A percentile compares a stretch with the other conserved stretches of the same genome.
phyloP scores from a whole-genome alignment of 116 monocot species.

The Dioscorea cayenensis region DNA sequence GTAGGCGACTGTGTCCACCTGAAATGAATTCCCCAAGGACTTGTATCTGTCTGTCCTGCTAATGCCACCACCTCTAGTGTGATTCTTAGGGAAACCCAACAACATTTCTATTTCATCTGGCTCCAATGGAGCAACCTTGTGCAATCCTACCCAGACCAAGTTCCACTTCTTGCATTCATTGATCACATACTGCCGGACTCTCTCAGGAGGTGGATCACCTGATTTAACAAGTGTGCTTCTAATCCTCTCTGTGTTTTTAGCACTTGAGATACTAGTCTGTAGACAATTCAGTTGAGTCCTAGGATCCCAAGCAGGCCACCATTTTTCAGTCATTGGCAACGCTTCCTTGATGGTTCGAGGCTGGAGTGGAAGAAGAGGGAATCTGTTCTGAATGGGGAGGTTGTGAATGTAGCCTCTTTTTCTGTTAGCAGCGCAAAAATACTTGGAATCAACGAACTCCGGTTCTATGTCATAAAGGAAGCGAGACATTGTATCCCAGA shows the following conservation, averaged over 20 bases:
- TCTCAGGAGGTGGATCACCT: conserved; percentile 17
- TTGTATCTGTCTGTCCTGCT: conserved; percentile 52
- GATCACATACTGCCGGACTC: conserved; percentile 22
- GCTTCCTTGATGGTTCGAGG: conserved; percentile 46
- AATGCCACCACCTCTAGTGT: conserved; percentile 50
- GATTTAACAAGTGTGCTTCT: conserved; percentile 11
- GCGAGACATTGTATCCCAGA: conserved; percentile 61
- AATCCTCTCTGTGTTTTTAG: conserved; percentile 40
- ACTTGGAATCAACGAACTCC: conserved; percentile 69
- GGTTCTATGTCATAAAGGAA: conserved; percentile 61
- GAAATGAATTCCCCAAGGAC: conserved; percentile 63
- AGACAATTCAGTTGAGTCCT: conserved; percentile 57
- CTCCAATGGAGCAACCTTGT: conserved; percentile 54
- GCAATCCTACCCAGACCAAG: conserved; percentile 49
- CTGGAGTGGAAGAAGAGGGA: conserved; percentile 39
- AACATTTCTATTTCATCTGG: conserved; percentile 62
- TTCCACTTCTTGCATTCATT: conserved; percentile 56
- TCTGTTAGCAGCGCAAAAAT: conserved; percentile 46
- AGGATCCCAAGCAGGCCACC: conserved; percentile 67
- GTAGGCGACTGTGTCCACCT: conserved; percentile 63
- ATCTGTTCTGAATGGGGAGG: conserved; percentile 41
- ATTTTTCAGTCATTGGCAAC: conserved; percentile 32
- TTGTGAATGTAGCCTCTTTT: conserved; percentile 67
- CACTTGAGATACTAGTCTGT: conserved; percentile 44
- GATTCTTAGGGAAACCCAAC: conserved; percentile 51